phyloP scores from a whole-genome alignment of 768 basidiomycete species.

The Myochromella boudieri region DNA sequence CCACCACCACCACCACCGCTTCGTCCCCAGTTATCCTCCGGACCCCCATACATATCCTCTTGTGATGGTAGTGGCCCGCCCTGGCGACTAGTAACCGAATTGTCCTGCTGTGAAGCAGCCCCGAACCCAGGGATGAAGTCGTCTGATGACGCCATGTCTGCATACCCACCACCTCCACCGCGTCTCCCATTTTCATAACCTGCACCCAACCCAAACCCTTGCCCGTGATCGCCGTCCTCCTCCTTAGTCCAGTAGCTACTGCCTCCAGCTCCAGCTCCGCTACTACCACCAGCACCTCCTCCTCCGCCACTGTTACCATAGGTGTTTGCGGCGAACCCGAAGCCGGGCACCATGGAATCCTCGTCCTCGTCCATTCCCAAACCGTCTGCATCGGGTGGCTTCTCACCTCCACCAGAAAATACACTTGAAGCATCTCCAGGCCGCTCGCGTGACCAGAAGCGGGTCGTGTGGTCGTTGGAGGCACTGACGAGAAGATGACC shows the following conservation, averaged over 20 bases:
- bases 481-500: slow-evolving; percentile 93
- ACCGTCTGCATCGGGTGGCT: slow-evolving; percentile 71
- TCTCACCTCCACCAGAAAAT: slow-evolving; percentile 81
- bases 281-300: slow-evolving; percentile 33
- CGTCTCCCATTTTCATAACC: slow-evolving; percentile 14
- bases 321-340: slow-evolving; percentile 47
- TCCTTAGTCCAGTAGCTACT: slow-evolving; percentile 40
- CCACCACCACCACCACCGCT: slow-evolving; percentile 30
- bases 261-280: slow-evolving; percentile 1
- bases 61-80: slow-evolving; percentile 37
- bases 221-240: slow-evolving; percentile 38
- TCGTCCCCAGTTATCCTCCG: slow-evolving; percentile 38
- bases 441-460: slow-evolving; percentile 96
- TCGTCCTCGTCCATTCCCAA: slow-evolving; percentile 66
- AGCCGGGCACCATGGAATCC: slow-evolving; percentile 73
- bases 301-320: slow-evolving; percentile 22
- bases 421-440: slow-evolving; percentile 81
- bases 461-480: slow-evolving; percentile 97
- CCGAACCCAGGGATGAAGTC: slow-evolving; percentile 70
- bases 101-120: slow-evolving; percentile 20
- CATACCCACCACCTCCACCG: slow-evolving; percentile 18
- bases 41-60: slow-evolving; percentile 47
- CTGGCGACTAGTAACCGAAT: slow-evolving; percentile 21
- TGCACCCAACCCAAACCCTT: slow-evolving; percentile 5
- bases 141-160: slow-evolving; percentile 39